Evolutionary conservation across 352 stramenopile genomes (phyloP).

Genomic region (Pythium plurisporium): DNA sequence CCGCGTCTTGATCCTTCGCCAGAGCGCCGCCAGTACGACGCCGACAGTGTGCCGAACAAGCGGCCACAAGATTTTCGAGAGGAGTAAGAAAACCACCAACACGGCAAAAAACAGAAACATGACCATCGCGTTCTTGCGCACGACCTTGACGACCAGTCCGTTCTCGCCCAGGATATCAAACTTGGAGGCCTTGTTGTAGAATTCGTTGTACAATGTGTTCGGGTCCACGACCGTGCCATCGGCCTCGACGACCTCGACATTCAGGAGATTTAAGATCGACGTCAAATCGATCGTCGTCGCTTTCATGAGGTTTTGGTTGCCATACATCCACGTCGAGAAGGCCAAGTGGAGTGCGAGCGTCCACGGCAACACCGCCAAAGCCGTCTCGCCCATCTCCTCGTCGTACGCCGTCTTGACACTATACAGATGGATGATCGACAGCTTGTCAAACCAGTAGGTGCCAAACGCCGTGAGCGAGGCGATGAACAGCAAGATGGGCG

Average conservation of each 20-base stretch:
- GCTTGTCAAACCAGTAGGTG: constrained; percentile 82
- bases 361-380: constrained; percentile 58
- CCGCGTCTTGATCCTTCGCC: no score
- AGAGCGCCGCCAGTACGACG: constrained; percentile 23
- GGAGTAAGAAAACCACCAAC: constrained; percentile 44
- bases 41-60: constrained; percentile 53
- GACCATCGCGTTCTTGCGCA: constrained; percentile 68
- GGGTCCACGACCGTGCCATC: constrained; percentile 30
- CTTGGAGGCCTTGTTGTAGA: constrained; percentile 32
- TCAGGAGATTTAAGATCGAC: constrained; percentile 35
- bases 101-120: constrained; percentile 63
- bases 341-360: constrained; percentile 60
- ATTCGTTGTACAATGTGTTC: constrained; percentile 33
- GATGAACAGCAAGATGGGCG: constrained; percentile 76
- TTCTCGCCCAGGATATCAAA: constrained; percentile 50
- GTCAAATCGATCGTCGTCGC: constrained; percentile 44
- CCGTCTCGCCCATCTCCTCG: constrained; percentile 62
- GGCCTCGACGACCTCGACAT: constrained; percentile 11
- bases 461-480: constrained; percentile 48
- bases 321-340: constrained; percentile 84
- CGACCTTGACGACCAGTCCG: constrained; percentile 63
- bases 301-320: constrained; percentile 63
- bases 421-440: constrained; percentile 70
- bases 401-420: constrained; percentile 80
- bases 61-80: constrained; percentile 50